Evolutionary conservation across 2,329 filamentous ascomycete genomes (phyloP).

Genomic region (Penicillium sp.): DNA sequence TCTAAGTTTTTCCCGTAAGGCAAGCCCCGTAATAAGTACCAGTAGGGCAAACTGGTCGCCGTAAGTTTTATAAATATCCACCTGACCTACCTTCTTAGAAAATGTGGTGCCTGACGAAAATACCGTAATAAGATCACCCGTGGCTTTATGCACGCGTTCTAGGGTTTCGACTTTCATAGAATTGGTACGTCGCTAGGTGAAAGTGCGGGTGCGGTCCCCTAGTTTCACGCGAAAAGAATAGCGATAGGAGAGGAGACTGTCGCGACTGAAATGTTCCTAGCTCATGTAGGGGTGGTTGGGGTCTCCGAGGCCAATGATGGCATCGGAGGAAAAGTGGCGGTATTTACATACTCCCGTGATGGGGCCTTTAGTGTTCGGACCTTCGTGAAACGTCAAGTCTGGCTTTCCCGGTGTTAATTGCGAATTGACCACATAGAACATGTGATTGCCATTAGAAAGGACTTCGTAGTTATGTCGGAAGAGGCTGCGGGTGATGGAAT

Average conservation of each 20-base stretch:
- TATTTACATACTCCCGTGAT: conserved; percentile 35
- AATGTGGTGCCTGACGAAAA: conserved; percentile 28
- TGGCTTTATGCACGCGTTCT: conserved; percentile 32
- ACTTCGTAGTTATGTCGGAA: conserved; percentile 27
- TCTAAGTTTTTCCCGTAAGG: conserved; percentile 26
- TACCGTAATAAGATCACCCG: conserved; percentile 29
- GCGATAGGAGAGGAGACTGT: conserved; percentile 23
- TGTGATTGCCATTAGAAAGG: conserved; percentile 14
- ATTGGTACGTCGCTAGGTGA: conserved; percentile 18
- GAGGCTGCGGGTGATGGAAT: conserved; percentile 25
- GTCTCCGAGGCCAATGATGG: conserved; percentile 35
- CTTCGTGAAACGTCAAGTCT: conserved; percentile 35
- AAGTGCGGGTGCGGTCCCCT: conserved; percentile 11
- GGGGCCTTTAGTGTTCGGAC: conserved; percentile 25
- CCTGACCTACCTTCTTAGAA: conserved; percentile 32
- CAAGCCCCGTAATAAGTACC: conserved; percentile 29
- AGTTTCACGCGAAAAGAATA: conserved; percentile 32
- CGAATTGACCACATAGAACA: conserved; percentile 32
- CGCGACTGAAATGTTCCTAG: conserved; percentile 33
- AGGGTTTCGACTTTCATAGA: conserved; percentile 24
- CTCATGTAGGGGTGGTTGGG: conserved; percentile 23
- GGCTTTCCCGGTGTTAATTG: conserved; percentile 30
- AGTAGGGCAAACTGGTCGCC: conserved; percentile 31
- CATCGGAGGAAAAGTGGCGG: conserved; percentile 31
- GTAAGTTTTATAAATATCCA: conserved; percentile 30